Percentiles rank a stretch among this genome's conserved stretches.
phyloP scores from a whole-genome alignment of 441 rosid genomes.

The Aquilaria agallochum region DNA sequence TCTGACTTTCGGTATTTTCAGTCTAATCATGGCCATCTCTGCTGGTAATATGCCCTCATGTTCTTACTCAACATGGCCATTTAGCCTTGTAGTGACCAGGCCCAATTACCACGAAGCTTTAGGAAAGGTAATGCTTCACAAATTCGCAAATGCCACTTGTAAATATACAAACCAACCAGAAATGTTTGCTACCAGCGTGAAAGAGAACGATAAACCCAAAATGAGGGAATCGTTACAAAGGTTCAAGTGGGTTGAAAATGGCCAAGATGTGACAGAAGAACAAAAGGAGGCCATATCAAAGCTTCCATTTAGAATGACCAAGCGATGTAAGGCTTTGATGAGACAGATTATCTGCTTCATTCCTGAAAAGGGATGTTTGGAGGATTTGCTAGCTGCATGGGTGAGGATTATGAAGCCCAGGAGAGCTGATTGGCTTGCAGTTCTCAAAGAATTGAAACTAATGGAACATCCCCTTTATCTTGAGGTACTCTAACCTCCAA shows the following conservation, averaged over 20 bases:
- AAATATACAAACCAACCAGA: constrained; percentile 20
- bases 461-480: constrained; percentile 62
- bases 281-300: constrained; percentile 49
- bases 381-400: constrained; percentile 59
- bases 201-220: constrained; percentile 18
- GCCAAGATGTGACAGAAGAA: constrained; percentile 29
- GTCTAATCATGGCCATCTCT: constrained; percentile 27
- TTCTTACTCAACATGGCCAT: constrained; percentile 15
- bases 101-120: constrained; percentile 14
- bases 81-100: constrained; percentile 14
- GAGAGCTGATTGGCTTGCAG: constrained; percentile 77
- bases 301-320: constrained; percentile 58
- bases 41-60: constrained; percentile 21
- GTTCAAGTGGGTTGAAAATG: constrained; percentile 53
- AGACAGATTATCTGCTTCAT: constrained; percentile 62
- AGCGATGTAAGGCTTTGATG: constrained; percentile 64
- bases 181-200: constrained; percentile 14
- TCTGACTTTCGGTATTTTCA: not conserved
- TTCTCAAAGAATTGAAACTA: constrained; percentile 61
- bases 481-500: constrained; percentile 33
- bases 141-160: constrained; percentile 16
- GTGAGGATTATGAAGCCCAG: constrained; percentile 71
- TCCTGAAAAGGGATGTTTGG: constrained; percentile 31
- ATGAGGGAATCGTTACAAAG: constrained; percentile 21
- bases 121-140: constrained; percentile 12